A percentile compares a stretch with the other conserved stretches of the same genome.
Evolutionary conservation across 2,329 filamentous ascomycete species (phyloP).

Genomic region (Mycosphaerella sp.): DNA sequence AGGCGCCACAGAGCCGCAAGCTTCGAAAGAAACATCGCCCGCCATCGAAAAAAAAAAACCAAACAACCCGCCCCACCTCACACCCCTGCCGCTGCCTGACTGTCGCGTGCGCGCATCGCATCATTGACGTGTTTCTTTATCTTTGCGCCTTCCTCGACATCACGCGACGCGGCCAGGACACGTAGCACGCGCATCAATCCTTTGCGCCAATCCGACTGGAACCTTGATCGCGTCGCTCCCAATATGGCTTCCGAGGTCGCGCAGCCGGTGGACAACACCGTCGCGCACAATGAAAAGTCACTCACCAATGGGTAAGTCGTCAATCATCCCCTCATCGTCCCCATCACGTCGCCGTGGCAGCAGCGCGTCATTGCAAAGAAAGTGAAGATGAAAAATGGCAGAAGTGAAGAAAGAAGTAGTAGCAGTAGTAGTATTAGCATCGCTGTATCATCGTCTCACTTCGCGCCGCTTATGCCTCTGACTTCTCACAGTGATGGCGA

Average conservation of each 20-base stretch:
- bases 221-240: slow-evolving; percentile 2
- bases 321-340: not conserved
- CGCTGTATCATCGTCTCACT: not conserved
- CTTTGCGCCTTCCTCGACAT: slow-evolving; percentile 2
- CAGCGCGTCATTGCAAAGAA: not conserved
- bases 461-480: not conserved
- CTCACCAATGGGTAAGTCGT: slow-evolving; percentile 21
- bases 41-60: slow-evolving; percentile 3
- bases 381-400: not conserved
- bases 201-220: slow-evolving; percentile 9
- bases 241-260: slow-evolving; percentile 22
- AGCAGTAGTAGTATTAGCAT: not conserved
- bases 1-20: slow-evolving; percentile 16
- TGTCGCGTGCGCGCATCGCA: slow-evolving; percentile 11
- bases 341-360: not conserved
- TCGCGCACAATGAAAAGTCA: slow-evolving; percentile 14
- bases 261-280: slow-evolving; percentile 15
- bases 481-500: slow-evolving; percentile 4
- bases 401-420: not conserved
- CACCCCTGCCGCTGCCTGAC: slow-evolving; percentile 1
- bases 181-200: slow-evolving; percentile 9
- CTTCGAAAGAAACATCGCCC: slow-evolving; percentile 12
- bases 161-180: slow-evolving; percentile 6
- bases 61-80: slow-evolving; percentile 8
- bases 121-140: not conserved